phyloP scores from a whole-genome alignment of 495 filamentous ascomycete species.

The Chaetomium fimeti region DNA sequence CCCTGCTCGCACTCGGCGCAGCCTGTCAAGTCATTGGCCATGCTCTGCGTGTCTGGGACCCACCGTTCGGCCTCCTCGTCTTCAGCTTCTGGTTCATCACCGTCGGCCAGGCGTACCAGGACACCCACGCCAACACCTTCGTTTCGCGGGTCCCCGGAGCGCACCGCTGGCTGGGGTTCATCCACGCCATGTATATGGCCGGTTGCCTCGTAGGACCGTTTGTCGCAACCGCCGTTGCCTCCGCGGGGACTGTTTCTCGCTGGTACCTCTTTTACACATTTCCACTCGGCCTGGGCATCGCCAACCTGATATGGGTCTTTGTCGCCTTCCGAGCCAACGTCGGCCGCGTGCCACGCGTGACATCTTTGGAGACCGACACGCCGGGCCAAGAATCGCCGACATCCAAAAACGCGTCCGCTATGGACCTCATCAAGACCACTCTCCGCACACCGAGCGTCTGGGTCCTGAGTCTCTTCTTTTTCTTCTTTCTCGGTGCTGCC shows the following conservation, averaged over 20 bases:
- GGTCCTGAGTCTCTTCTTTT: conserved; percentile 53
- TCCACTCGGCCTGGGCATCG: conserved; percentile 41
- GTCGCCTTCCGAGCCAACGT: conserved; percentile 38
- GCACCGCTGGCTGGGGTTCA: conserved; percentile 57
- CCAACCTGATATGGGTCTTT: conserved; percentile 41
- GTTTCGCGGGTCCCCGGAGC: conserved; percentile 35
- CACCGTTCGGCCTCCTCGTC: conserved; percentile 50
- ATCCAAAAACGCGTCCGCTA: conserved; percentile 25
- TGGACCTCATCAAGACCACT: conserved; percentile 33
- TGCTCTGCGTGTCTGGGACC: conserved; percentile 48
- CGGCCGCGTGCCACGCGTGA: conserved; percentile 7
- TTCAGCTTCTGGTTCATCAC: conserved; percentile 50
- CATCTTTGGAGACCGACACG: not conserved
- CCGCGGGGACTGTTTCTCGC: conserved; percentile 23
- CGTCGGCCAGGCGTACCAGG: conserved; percentile 53
- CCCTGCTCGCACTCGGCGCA: conserved; percentile 46
- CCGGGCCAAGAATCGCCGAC: not conserved
- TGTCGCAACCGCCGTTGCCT: conserved; percentile 50
- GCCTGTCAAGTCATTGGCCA: conserved; percentile 27
- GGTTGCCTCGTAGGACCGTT: conserved; percentile 53
- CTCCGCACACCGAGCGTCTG: conserved; percentile 40
- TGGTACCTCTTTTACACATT: conserved; percentile 51
- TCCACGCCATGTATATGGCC: conserved; percentile 56
- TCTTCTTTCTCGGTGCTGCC: conserved; percentile 48
- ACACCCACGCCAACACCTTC: conserved; percentile 54